Evolutionary conservation across 768 basidiomycete species (phyloP).

Genomic region (Kwoniella pini): DNA sequence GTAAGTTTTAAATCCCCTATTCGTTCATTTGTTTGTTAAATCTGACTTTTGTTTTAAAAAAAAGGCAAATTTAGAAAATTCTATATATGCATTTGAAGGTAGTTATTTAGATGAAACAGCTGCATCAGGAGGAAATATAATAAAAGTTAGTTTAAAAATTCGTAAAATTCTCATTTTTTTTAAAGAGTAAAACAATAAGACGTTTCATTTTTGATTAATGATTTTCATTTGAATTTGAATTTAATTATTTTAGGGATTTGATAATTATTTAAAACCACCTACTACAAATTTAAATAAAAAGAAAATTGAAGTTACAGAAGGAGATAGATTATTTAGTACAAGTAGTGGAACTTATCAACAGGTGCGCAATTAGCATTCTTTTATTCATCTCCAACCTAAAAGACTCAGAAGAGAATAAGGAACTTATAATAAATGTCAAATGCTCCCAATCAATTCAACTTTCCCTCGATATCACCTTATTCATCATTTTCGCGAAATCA

Average conservation of each 20-base stretch:
- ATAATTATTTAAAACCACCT: constrained; percentile 55
- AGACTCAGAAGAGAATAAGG: too few relatives aligned
- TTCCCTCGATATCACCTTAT: too few relatives aligned
- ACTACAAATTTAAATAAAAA: constrained; percentile 31
- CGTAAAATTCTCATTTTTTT: too few relatives aligned
- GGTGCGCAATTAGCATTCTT: constrained; percentile 32
- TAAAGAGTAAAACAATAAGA: too few relatives aligned
- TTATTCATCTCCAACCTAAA: too few relatives aligned
- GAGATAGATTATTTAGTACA: constrained; percentile 54
- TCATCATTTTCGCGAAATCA: too few relatives aligned
- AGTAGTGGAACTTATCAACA: constrained; percentile 53
- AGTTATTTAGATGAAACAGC: constrained; percentile 56
- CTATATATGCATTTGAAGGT: constrained; percentile 56
- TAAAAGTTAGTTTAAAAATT: constrained; percentile 48
- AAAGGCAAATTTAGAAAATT: constrained; percentile 55
- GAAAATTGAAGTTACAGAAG: constrained; percentile 45
- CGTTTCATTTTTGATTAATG: too few relatives aligned
- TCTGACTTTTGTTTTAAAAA: not conserved
- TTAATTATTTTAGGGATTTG: constrained; percentile 49
- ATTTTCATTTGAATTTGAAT: too few relatives aligned
- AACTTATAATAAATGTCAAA: too few relatives aligned
- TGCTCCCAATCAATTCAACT: not conserved
- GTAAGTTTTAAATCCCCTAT: constrained; percentile 17
- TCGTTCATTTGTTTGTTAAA: too few relatives aligned
- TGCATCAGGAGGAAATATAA: constrained; percentile 56